Base-by-base conservation (phyloP, 192 early-diverging fungal species). In the Thamnidium elegans region DNA sequence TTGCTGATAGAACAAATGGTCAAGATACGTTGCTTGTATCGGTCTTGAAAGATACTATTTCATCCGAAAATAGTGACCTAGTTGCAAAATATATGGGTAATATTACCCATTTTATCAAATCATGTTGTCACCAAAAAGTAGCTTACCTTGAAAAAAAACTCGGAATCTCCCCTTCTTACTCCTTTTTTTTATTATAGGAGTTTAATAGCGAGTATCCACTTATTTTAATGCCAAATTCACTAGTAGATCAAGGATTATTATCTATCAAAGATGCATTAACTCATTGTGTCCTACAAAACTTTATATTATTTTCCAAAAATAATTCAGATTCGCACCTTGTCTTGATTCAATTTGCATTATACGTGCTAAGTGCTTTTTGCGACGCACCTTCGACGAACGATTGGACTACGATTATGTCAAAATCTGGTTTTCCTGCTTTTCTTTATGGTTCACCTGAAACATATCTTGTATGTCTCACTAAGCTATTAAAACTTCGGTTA, bases 391-490 rank as follows among this genome's bases (percentile, higher is more conserved):
- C 36, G 4, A 39, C 36, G 9, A 10, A 39, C 5, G 36, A 39
- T 10, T 39, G 36, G 36, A 39, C 7, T 9, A 39, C 36, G 9
- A 39, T 39, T 9, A 39, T 39, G 36, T 39, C 36, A 39, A 39
- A 39, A 39, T 39, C 36, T 34, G 55, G 17, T 36, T 30, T 56
- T 56, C 30, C 55, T 36, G 34, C 34, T 39, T 17, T 56, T 56
- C 31, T 56, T 30, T 56, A 56, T 39, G 36, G 31, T 34, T 19
- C 31, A 19, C 55, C 55, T 56, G 55, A 56, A 56, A 56, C 31
- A 34, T 34, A 34, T 30, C 31, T 34, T n/a, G 11, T 36, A 31
- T 56, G 31, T 10, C n/a, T 56, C n/a, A 56, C 55, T 7, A 17
- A 56, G 31, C 31, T 56, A 9, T 10, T 56, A 17, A 39, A 39